A percentile compares a stretch with the other conserved stretches of the same genome.
phyloP scores from a whole-genome alignment of 2,329 filamentous ascomycete species.

The Fonsecaea multimorphosa region DNA sequence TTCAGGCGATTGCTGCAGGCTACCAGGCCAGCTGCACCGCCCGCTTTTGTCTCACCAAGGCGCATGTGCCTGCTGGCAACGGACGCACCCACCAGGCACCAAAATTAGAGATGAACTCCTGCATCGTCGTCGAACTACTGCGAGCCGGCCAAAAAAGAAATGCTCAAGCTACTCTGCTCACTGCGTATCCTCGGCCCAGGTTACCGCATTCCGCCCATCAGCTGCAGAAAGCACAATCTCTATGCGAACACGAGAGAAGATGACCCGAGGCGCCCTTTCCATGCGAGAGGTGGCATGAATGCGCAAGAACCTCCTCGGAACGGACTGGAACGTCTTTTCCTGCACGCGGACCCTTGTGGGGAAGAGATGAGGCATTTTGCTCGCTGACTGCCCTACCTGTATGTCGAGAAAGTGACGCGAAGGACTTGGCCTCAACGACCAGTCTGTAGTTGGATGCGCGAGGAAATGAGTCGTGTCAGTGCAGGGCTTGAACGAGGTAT shows the following conservation, averaged over 20 bases:
- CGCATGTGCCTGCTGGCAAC: neutral
- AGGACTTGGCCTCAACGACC: too few species aligned
- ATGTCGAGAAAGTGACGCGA: neutral
- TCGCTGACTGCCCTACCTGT: neutral
- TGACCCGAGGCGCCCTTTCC: neutral
- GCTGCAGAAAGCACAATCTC: neutral
- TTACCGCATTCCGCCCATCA: neutral
- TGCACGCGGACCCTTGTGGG: constrained; percentile 4
- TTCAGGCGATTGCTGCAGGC: constrained; percentile 11
- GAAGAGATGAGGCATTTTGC: constrained; percentile 14
- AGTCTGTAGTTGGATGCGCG: neutral
- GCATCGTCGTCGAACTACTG: neutral
- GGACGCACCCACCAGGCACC: neutral
- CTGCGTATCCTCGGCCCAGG: neutral
- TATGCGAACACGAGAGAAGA: neutral
- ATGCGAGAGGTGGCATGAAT: constrained; percentile 1
- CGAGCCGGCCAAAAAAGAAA: neutral
- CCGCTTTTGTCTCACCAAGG: constrained; percentile 12
- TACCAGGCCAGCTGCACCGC: constrained; percentile 13
- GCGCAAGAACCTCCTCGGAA: neutral
- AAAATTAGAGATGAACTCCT: constrained; percentile 16
- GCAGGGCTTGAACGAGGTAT: too few species aligned
- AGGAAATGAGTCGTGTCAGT: neutral
- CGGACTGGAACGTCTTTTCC: constrained; percentile 10
- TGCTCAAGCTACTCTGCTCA: neutral